Conservation (phyloP, 75 land plant species). For the Picea glauca region DNA sequence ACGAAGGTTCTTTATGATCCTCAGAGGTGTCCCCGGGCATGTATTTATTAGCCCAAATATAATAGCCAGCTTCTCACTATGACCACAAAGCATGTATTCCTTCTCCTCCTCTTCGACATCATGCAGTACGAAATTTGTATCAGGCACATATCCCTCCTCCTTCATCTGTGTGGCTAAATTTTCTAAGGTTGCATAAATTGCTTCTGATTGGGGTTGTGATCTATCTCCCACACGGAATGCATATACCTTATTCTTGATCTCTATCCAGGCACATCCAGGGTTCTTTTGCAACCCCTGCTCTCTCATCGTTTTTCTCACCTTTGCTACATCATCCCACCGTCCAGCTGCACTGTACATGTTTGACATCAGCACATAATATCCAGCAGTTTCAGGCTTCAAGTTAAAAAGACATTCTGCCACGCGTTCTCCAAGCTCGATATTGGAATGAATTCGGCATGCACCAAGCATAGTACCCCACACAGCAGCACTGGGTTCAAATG, state of each 20-base stretch:
- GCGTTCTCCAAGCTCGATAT: slow-evolving; percentile 27
- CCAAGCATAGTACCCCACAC: slow-evolving; percentile 44
- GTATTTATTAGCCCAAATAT: slow-evolving; percentile 16
- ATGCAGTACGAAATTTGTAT: slow-evolving; percentile 1
- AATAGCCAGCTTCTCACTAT: slow-evolving; percentile 22
- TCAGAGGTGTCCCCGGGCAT: slow-evolving; percentile 10
- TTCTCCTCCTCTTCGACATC: slow-evolving; percentile 7
- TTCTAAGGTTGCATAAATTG: slow-evolving; percentile 5
- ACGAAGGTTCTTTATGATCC: slow-evolving; percentile 14
- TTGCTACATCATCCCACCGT: slow-evolving; percentile 25
- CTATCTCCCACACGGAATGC: slow-evolving; percentile 8
- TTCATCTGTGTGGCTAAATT: slow-evolving; percentile 8
- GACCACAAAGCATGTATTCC: slow-evolving; percentile 4
- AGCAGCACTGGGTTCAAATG: slow-evolving; percentile 21
- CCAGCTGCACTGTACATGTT: slow-evolving; percentile 30
- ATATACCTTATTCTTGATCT: slow-evolving; percentile 15
- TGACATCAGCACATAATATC: slow-evolving; percentile 28
- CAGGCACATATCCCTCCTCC: slow-evolving; percentile 1
- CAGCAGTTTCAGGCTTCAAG: slow-evolving; percentile 28
- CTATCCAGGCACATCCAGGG: slow-evolving; percentile 14
- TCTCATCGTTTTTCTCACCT: slow-evolving; percentile 19
- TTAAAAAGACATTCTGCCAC: slow-evolving; percentile 18
- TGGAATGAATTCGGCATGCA: slow-evolving; percentile 27
- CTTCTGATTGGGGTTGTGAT: slow-evolving; percentile 3
- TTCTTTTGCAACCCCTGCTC: slow-evolving; percentile 17